Evolutionary conservation across 1,284 basidiomycete species (phyloP).

Genomic region (Malassezia sp.): DNA sequence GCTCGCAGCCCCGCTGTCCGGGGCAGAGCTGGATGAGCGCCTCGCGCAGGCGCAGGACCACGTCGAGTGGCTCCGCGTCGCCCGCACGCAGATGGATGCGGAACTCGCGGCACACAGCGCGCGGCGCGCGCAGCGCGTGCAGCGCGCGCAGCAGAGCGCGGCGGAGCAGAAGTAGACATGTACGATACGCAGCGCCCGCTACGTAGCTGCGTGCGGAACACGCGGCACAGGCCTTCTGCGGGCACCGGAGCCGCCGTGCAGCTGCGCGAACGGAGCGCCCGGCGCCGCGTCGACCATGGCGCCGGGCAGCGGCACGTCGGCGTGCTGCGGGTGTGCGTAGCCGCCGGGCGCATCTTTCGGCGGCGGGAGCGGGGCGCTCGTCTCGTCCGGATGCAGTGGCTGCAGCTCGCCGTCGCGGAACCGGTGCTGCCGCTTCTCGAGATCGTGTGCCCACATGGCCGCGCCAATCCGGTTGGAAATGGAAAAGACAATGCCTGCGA

Average conservation of each 20-base stretch:
- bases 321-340: constrained; percentile 2
- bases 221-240: background rate
- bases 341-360: constrained; percentile 4
- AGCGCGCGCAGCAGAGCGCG: background rate
- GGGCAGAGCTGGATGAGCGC: background rate
- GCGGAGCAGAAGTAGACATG: no score
- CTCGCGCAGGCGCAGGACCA: constrained; percentile 7
- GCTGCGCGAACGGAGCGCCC: background rate
- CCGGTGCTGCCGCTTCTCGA: constrained; percentile 42
- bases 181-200: no score
- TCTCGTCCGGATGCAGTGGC: constrained; percentile 10
- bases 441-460: constrained; percentile 45
- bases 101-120: constrained; percentile 6
- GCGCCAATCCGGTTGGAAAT: constrained; percentile 45
- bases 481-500: constrained; percentile 35
- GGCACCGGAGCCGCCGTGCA: no score
- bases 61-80: constrained; percentile 7
- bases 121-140: background rate
- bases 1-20: background rate
- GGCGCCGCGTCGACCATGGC: background rate
- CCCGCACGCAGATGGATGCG: constrained; percentile 9
- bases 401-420: constrained; percentile 19
- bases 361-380: background rate
- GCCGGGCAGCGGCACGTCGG: constrained; percentile 10
- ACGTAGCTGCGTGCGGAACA: no score